phyloP scores from a whole-genome alignment of 805 yeast species.

The Candida ortonii region DNA sequence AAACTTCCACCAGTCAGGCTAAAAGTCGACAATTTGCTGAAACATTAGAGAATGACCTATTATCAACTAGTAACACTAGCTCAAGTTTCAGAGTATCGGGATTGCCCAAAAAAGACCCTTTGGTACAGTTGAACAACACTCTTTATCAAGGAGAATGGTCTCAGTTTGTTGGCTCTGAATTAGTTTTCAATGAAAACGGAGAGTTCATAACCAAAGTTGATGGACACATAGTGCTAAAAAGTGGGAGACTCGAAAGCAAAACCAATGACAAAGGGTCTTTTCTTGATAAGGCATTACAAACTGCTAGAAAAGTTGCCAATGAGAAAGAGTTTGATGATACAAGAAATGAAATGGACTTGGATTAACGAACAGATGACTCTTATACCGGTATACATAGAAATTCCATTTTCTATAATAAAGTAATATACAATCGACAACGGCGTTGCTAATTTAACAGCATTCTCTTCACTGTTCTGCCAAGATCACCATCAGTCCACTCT shows the following conservation, averaged over 20 bases:
- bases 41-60: conserved; percentile 5
- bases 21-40: conserved; percentile 9
- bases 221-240: conserved; percentile 29
- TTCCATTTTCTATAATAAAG: too few relatives aligned
- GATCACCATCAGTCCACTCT: conserved; percentile 61
- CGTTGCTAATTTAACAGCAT: conserved; percentile 19
- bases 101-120: conserved; percentile 50
- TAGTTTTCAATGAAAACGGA: conserved; percentile 37
- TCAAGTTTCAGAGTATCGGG: conserved; percentile 49
- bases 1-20: not conserved
- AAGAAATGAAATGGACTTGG: conserved; percentile 10
- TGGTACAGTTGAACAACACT: conserved; percentile 54
- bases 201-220: conserved; percentile 31
- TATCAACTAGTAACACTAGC: conserved; percentile 4
- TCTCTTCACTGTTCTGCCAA: conserved; percentile 45
- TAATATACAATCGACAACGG: too few relatives aligned
- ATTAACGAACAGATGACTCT: too few relatives aligned
- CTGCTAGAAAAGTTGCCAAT: conserved; percentile 19
- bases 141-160: conserved; percentile 77
- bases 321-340: conserved; percentile 3
- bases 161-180: conserved; percentile 72
- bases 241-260: conserved; percentile 30
- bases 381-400: too few relatives aligned
- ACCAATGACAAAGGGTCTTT: conserved; percentile 23
- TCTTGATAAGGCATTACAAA: conserved; percentile 22